phyloP scores from a whole-genome alignment of 2,329 filamentous ascomycete species.

The Grosmannia penicillata region DNA sequence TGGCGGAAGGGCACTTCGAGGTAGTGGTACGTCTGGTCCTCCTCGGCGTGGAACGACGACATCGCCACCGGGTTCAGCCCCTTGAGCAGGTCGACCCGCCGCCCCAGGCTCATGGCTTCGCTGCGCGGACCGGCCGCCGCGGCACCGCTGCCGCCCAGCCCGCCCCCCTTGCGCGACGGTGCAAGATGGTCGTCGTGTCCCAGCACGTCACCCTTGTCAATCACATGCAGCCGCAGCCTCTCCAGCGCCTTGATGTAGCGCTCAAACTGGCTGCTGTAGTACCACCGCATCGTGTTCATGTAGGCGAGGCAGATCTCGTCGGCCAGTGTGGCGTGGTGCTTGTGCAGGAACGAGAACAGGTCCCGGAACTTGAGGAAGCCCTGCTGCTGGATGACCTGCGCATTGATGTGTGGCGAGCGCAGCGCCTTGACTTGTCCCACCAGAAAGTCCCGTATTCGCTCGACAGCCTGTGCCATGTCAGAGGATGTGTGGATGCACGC shows the following conservation, averaged over 20 bases:
- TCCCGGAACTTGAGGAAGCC: slow-evolving; percentile 82
- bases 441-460: slow-evolving; percentile 86
- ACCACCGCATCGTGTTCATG: slow-evolving; percentile 98
- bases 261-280: slow-evolving; percentile 82
- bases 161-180: not conserved
- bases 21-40: slow-evolving; percentile 68
- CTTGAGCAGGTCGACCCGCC: slow-evolving; percentile 69
- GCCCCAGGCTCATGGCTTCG: slow-evolving; percentile 79
- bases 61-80: slow-evolving; percentile 60
- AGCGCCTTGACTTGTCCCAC: slow-evolving; percentile 90
- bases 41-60: slow-evolving; percentile 80
- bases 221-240: slow-evolving; percentile 66
- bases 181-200: slow-evolving; percentile 53
- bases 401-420: slow-evolving; percentile 89
- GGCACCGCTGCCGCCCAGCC: not conserved
- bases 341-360: slow-evolving; percentile 70
- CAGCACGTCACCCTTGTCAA: slow-evolving; percentile 74
- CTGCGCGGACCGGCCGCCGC: slow-evolving; percentile 42
- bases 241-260: slow-evolving; percentile 74
- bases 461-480: slow-evolving; percentile 47
- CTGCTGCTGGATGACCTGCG: slow-evolving; percentile 91
- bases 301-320: slow-evolving; percentile 89
- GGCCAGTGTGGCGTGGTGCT: slow-evolving; percentile 67
- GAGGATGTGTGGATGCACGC: no score
- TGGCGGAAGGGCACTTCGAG: slow-evolving; percentile 84